Percentiles rank a stretch among this genome's conserved stretches.
These are phyloP conservation scores for Trichoderma oligosporum DNA, from an alignment of 2,329 filamentous ascomycete species.

Conservation along the genomic window DNA sequence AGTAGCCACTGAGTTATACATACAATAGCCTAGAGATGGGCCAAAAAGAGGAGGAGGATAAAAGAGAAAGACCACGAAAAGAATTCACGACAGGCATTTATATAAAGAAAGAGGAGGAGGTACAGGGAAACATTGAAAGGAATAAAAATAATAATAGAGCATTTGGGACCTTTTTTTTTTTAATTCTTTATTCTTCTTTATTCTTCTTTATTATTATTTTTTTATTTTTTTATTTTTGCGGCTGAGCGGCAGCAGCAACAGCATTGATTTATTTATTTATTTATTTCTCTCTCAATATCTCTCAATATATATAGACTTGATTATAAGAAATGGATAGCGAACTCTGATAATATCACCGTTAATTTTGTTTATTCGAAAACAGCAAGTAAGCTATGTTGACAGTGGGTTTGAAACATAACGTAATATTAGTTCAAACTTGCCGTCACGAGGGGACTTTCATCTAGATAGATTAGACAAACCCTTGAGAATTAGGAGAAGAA, in stretches of 20 bases:
- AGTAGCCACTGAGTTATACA: too few relatives aligned
- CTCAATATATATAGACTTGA: background rate
- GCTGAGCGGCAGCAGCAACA: background rate
- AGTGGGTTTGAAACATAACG: too few relatives aligned
- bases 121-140: background rate
- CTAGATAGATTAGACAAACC: too few relatives aligned
- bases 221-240: background rate
- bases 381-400: too few relatives aligned
- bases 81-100: background rate
- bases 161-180: background rate
- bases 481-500: too few relatives aligned
- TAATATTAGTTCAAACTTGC: too few relatives aligned
- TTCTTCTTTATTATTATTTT: background rate
- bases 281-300: too few relatives aligned
- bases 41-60: too few relatives aligned
- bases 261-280: background rate
- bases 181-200: background rate
- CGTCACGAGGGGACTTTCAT: too few relatives aligned
- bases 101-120: slow-evolving; percentile 4
- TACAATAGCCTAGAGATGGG: too few relatives aligned
- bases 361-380: too few relatives aligned
- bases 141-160: background rate
- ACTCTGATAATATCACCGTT: too few relatives aligned
- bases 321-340: background rate
- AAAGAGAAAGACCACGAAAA: background rate